Evolutionary conservation across 2,329 filamentous ascomycete species (phyloP).

Genomic region (Corynespora cassiicola): DNA sequence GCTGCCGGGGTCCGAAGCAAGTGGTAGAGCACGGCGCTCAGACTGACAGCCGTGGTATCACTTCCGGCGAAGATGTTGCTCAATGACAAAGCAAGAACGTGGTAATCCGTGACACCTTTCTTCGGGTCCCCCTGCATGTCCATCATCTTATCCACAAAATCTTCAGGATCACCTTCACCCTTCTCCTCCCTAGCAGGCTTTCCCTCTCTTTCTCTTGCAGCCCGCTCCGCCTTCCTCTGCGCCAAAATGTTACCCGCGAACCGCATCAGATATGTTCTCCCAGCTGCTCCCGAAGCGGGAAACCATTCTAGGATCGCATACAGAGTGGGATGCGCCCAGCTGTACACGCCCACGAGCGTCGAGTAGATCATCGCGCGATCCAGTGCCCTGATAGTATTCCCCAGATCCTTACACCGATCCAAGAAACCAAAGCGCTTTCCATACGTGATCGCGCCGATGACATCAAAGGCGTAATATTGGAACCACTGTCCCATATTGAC

Average conservation of each 20-base stretch:
- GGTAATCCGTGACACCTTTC: constrained; percentile 11
- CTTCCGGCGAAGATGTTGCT: constrained; percentile 45
- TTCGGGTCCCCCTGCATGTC: constrained; percentile 6
- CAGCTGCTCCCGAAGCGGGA: constrained; percentile 20
- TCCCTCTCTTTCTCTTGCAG: background rate
- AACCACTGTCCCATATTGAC: constrained; percentile 48
- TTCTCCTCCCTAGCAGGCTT: constrained; percentile 22
- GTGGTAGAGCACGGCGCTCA: constrained; percentile 22
- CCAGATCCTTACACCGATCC: constrained; percentile 42
- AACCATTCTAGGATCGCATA: constrained; percentile 31
- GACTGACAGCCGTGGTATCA: constrained; percentile 50
- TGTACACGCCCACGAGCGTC: constrained; percentile 29
- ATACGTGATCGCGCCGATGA: constrained; percentile 51
- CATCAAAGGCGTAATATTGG: constrained; percentile 51
- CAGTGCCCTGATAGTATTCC: constrained; percentile 13
- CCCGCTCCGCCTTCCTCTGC: constrained; percentile 27
- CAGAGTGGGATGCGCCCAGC: constrained; percentile 14
- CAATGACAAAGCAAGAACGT: constrained; percentile 33
- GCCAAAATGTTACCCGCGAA: no score
- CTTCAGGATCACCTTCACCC: no score
- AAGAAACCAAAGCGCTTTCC: constrained; percentile 47
- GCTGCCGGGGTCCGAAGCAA: constrained; percentile 18
- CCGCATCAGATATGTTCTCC: constrained; percentile 28
- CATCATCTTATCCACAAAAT: no score
- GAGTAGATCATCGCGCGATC: constrained; percentile 27